These are phyloP conservation scores for Akanthomyces uredinophilus DNA, from an alignment of 2,329 filamentous ascomycete genomes.

Conservation along the genomic window DNA sequence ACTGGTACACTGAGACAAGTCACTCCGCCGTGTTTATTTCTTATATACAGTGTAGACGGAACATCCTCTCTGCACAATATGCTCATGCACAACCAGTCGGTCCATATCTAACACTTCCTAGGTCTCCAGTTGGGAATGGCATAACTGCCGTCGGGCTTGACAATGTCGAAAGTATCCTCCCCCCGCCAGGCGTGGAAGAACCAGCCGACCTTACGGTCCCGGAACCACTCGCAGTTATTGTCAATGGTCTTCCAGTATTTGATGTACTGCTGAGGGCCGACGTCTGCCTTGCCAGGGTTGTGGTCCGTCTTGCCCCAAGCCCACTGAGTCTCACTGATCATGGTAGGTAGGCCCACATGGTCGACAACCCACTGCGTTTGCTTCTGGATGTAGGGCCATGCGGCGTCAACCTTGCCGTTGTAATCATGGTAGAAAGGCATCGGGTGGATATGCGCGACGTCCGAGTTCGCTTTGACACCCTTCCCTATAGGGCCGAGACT, in stretches of 20 bases:
- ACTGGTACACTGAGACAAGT: conserved; percentile 24
- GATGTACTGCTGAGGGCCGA: conserved; percentile 17
- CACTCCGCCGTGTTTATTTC: not conserved
- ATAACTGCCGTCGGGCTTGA: conserved; percentile 18
- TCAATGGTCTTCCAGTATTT: conserved; percentile 19
- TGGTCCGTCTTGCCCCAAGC: conserved; percentile 18
- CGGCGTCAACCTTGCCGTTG: conserved; percentile 12
- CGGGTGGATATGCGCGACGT: conserved; percentile 20
- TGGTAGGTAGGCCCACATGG: conserved; percentile 17
- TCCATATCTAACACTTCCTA: conserved; percentile 14
- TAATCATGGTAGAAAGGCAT: conserved; percentile 21
- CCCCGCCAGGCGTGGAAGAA: conserved; percentile 20
- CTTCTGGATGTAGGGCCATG: conserved; percentile 18
- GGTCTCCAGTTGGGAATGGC: conserved; percentile 19
- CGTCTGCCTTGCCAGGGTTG: conserved; percentile 17
- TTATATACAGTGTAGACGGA: not conserved
- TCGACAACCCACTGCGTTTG: conserved; percentile 17
- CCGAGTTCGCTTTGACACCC: conserved; percentile 19
- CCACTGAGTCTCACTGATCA: conserved; percentile 20
- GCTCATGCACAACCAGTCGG: too few relatives aligned
- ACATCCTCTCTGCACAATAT: too few relatives aligned
- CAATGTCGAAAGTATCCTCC: conserved; percentile 19
- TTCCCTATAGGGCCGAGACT: conserved; percentile 15
- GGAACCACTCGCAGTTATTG: conserved; percentile 20
- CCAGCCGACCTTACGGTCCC: conserved; percentile 17